Evolutionary conservation across 371 early-diverging fungal species (phyloP), one percentile per base, ranked within the genome.

Genomic region (Zopfochytrium polystomum): DNA sequence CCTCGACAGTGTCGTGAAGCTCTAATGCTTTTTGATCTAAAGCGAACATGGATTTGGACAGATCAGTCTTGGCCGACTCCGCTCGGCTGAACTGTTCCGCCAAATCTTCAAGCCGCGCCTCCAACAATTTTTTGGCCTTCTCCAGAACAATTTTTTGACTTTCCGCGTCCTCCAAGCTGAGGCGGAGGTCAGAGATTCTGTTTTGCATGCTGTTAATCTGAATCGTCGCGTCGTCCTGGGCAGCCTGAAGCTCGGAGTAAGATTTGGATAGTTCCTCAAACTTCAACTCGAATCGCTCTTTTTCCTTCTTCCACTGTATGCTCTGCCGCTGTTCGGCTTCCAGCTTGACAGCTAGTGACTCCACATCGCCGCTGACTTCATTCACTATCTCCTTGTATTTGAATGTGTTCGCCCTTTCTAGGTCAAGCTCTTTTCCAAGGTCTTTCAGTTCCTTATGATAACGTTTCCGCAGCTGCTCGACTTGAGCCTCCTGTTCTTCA

Each of bases 361-460:
- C 84, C 20, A 86, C 59, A 22, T 84, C 82, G 20, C 58, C 60
- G 46, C 82, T 82, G 2, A 89, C 70, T 7, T 76, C 76, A 30
- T 78, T 75, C 55, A 83, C 78, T 25, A 75, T 67, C 33, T 89
- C 87, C 65, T 87, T 88, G 63, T 88, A 73, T 29, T 73, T 72
- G n/a, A 85, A 58, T 25, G 76, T 47, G 58, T 79, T 80, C 53
- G 70, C 74, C 74, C 84, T 87, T 60, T 88, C 88, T 2, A 76
- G 65, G 58, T 93, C 92, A 18, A 92, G 75, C 66, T 91, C 92
- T 2, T 76, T 66, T 47, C 85, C 76, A 33, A 90, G 78, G 32
- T 83, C 80, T 53, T 87, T 86, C 31, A 90, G 70, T 76, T 92
- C 89, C 51, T 79, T 82, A 60, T 89, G 88, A 72, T 88, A 91